Percentiles rank a stretch among this genome's conserved stretches.
phyloP scores from a whole-genome alignment of 2,329 filamentous ascomycete genomes.

The Pseudogymnoascus sp. region DNA sequence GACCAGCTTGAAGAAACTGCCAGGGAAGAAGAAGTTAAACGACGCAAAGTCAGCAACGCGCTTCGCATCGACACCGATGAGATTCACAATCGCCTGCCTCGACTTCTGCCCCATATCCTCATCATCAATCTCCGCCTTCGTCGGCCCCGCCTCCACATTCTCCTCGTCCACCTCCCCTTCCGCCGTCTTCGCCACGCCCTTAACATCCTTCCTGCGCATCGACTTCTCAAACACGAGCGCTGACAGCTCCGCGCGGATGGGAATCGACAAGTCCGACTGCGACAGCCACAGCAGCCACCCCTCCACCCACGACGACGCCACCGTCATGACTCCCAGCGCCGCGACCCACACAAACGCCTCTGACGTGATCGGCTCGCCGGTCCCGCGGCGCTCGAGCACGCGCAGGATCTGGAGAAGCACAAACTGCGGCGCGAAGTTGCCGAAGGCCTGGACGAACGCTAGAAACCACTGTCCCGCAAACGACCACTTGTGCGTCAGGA shows the following conservation, averaged over 20 bases:
- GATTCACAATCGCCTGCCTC: conserved; percentile 65
- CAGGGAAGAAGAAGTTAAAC: conserved; percentile 57
- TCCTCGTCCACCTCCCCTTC: conserved; percentile 26
- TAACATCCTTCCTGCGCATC: conserved; percentile 68
- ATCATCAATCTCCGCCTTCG: conserved; percentile 27
- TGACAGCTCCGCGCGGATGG: conserved; percentile 61
- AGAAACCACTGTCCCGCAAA: conserved; percentile 53
- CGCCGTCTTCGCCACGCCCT: conserved; percentile 45
- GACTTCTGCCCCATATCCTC: conserved; percentile 46
- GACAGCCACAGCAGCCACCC: conserved; percentile 60
- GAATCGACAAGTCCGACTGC: conserved; percentile 53
- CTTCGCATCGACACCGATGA: conserved; percentile 67
- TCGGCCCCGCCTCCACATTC: conserved; percentile 21
- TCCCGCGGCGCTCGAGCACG: conserved; percentile 49
- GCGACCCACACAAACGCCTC: conserved; percentile 62
- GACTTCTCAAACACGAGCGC: conserved; percentile 70
- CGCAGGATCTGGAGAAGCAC: conserved; percentile 58
- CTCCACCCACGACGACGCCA: conserved; percentile 49
- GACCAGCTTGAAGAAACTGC: conserved; percentile 52
- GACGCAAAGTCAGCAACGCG: conserved; percentile 61
- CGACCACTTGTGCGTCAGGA: conserved; percentile 46
- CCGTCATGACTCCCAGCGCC: conserved; percentile 50
- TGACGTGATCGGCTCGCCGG: conserved; percentile 37
- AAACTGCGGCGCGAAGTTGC: conserved; percentile 62
- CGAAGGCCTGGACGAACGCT: conserved; percentile 35